phyloP scores from a whole-genome alignment of 176 grass and related monocot genomes.

The Aechmea fasciata region DNA sequence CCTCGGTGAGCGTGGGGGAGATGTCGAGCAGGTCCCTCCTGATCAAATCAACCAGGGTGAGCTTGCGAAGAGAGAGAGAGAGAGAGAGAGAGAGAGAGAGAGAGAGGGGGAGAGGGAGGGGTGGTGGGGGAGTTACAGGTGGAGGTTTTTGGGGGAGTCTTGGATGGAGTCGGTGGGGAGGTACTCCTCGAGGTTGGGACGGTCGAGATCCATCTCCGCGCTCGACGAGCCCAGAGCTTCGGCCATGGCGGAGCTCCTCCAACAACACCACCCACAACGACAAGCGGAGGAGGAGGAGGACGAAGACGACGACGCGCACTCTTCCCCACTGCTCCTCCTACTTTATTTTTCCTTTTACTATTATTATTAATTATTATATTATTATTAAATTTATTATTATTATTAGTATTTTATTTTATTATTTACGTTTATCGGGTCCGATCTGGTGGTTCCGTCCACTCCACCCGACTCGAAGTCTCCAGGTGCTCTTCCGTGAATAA shows the following conservation, averaged over 20 bases:
- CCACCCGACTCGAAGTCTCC: too few species aligned
- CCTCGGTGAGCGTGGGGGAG: constrained; percentile 81
- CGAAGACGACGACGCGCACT: background rate
- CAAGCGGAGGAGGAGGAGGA: background rate
- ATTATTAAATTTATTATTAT: too few species aligned
- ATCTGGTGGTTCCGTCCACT: too few species aligned
- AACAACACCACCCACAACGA: background rate
- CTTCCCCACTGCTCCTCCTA: too few species aligned
- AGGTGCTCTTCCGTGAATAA: too few species aligned
- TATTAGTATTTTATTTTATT: too few species aligned
- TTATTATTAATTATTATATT: too few species aligned
- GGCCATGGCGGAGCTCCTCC: background rate
- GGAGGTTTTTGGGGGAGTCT: constrained; percentile 48
- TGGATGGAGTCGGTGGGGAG: constrained; percentile 51
- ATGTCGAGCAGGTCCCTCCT: constrained; percentile 98
- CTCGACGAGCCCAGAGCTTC: constrained; percentile 30
- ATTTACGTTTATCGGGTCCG: too few species aligned
- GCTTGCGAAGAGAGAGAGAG: background rate
- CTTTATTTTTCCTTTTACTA: too few species aligned
- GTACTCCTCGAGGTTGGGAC: constrained; percentile 76
- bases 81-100: background rate
- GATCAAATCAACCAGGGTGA: constrained; percentile 2
- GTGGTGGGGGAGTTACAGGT: constrained; percentile 25
- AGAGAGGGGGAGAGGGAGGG: background rate
- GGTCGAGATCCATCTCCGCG: constrained; percentile 64